Evolutionary conservation across 345 rosid species (phyloP), one percentile per base, ranked within the genome.

Genomic region (Hibiscus trionum): DNA sequence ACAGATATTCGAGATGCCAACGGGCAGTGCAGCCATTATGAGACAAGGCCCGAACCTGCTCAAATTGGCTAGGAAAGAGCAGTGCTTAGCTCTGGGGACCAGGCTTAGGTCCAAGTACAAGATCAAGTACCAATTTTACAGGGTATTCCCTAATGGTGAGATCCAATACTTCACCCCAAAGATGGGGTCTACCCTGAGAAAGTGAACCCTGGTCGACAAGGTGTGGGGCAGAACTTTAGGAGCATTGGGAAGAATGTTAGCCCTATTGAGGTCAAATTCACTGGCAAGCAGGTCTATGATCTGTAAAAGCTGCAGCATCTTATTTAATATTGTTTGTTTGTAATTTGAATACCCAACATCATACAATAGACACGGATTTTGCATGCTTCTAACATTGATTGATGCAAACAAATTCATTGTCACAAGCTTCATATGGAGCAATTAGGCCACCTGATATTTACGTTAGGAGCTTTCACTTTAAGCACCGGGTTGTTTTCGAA

Each of bases 11-110:
- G 97, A 91, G 86, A 93, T 93, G 98, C 94, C 96, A 0, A 93
- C 97, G 0, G 98, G 96, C 4, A 97, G 98, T 0, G 98, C 97
- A 1, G 94, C 98, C 26, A 93, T 88, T 64, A 93, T 93, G 98
- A 91, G 98, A 44, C 78, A 91, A 83, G 97, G 98, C 7, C 92
- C 98, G 3, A 93, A 91, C 81, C 46, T 91, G 84, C 82, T 93
- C 56, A 93, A 91, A 79, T 59, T 93, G 80, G 97, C 96, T 5
- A 88, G 97, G 90, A 93, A 93, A 73, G 94, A 93, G 75, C 98
- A 91, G 85, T 93, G 97, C 78, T 72, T 93, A 81, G 98, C 98
- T 24, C 88, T 91, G 16, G 98, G 98, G 5, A 93, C 98, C 3
- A 81, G 97, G 65, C 84, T 93, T 16, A 88, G 98, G 75, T 93